phyloP scores from a whole-genome alignment of 1,284 basidiomycete species.

The Pterula multifida region DNA sequence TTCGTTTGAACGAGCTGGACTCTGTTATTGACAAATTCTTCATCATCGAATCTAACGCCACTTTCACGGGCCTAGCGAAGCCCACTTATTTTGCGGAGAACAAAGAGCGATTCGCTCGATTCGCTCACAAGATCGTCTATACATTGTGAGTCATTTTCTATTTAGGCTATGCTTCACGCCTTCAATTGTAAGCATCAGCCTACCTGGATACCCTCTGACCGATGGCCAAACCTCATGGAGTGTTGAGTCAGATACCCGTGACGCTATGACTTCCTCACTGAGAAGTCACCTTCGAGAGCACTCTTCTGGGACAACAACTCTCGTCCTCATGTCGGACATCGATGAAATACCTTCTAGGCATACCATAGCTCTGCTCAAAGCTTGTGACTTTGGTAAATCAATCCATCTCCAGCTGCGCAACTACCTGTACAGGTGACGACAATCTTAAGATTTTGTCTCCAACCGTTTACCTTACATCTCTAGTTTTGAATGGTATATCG shows the following conservation, averaged over 20 bases:
- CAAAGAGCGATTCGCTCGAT: conserved; percentile 35
- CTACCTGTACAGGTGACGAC: conserved; percentile 45
- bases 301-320: conserved; percentile 19
- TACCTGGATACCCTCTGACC: conserved; percentile 26
- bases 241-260: conserved; percentile 24
- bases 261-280: conserved; percentile 32
- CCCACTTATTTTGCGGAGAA: conserved; percentile 37
- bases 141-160: conserved; percentile 22
- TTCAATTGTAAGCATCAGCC: background rate
- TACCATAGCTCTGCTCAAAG: conserved; percentile 42
- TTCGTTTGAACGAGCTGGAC: conserved; percentile 55
- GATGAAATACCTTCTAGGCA: conserved; percentile 55
- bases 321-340: conserved; percentile 58
- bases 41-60: conserved; percentile 53
- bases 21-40: conserved; percentile 51
- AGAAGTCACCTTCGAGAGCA: conserved; percentile 22
- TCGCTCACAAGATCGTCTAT: conserved; percentile 43
- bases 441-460: background rate
- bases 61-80: conserved; percentile 52
- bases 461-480: background rate
- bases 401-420: conserved; percentile 57
- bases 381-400: conserved; percentile 42
- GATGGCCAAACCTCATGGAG: conserved; percentile 28
- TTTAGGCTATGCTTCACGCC: conserved; percentile 2
- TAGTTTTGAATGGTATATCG: conserved; percentile 48